A percentile compares a stretch with the other conserved stretches of the same genome.
These are phyloP conservation scores for Podaxis pistillaris DNA, from an alignment of 768 basidiomycete genomes.

Conservation along the genomic window DNA sequence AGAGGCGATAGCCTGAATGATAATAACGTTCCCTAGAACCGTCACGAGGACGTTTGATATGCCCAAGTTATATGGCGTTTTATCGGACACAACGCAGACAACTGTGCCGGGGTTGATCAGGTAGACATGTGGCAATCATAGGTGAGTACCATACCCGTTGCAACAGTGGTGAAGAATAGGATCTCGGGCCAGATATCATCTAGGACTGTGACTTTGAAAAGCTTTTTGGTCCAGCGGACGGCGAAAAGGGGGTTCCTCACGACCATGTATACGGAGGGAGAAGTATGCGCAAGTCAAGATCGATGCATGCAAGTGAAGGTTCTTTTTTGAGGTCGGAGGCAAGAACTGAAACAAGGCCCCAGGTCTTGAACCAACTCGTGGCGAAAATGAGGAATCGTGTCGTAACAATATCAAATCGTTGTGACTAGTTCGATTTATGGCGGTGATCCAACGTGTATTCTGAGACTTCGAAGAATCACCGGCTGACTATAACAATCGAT, in stretches of 20 bases:
- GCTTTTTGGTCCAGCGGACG: not conserved
- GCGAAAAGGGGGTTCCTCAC: not conserved
- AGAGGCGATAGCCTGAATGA: not conserved
- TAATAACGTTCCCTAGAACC: not conserved
- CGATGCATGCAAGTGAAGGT: too few species aligned
- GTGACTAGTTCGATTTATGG: too few species aligned
- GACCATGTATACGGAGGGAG: not conserved
- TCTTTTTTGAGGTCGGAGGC: too few species aligned
- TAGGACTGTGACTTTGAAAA: not conserved
- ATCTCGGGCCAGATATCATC: not conserved
- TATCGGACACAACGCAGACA: not conserved
- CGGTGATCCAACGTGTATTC: too few species aligned
- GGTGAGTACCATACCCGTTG: not conserved
- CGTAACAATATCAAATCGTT: too few species aligned
- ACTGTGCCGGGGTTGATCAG: not conserved
- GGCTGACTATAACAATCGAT: too few species aligned
- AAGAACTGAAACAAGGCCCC: too few species aligned
- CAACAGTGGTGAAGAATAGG: not conserved
- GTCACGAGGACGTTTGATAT: not conserved
- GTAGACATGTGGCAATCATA: not conserved
- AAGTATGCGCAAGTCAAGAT: not conserved
- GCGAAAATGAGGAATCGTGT: too few species aligned
- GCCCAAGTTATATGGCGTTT: not conserved
- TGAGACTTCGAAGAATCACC: too few species aligned
- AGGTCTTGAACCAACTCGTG: too few species aligned